phyloP scores from a whole-genome alignment of 306 rosid genomes.

The Lupinus albus region DNA sequence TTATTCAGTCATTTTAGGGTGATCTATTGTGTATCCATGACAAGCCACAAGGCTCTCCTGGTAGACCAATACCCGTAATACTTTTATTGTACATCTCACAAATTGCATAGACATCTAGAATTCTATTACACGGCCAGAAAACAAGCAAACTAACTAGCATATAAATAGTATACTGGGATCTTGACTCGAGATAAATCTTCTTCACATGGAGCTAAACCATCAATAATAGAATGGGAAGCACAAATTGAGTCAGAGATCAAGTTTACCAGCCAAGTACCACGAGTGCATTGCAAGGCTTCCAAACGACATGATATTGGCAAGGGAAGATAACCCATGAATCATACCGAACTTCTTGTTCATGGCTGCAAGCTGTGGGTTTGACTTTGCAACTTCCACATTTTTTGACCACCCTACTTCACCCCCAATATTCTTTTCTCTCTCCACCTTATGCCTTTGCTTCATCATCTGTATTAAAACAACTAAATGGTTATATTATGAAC shows the following conservation, averaged over 20 bases:
- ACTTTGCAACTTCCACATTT: constrained; percentile 85
- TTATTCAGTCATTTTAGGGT: constrained; percentile 11
- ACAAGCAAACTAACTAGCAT: not conserved
- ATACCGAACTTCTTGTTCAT: constrained; percentile 98
- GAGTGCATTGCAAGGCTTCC: constrained; percentile 97
- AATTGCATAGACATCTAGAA: constrained; percentile 18
- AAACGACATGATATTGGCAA: constrained; percentile 89
- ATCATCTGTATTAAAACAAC: constrained; percentile 67
- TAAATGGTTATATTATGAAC: constrained; percentile 1
- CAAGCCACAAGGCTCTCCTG: not conserved
- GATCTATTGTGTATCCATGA: constrained; percentile 24
- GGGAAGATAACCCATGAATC: constrained; percentile 97
- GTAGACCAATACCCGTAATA: constrained; percentile 8
- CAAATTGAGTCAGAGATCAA: constrained; percentile 58
- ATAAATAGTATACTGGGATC: constrained; percentile 23
- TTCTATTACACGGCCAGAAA: constrained; percentile 28
- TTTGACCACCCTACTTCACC: constrained; percentile 92
- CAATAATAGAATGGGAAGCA: constrained; percentile 35
- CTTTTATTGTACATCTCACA: constrained; percentile 29
- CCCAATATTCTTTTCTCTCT: constrained; percentile 79
- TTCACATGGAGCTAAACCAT: constrained; percentile 30
- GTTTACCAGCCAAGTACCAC: constrained; percentile 94
- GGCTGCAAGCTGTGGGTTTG: constrained; percentile 85
- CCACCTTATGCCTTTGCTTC: constrained; percentile 97
- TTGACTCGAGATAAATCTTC: constrained; percentile 8